A percentile compares a stretch with the other conserved stretches of the same genome.
phyloP scores from a whole-genome alignment of 148 eudicot species.

The Selenicereus undatus region DNA sequence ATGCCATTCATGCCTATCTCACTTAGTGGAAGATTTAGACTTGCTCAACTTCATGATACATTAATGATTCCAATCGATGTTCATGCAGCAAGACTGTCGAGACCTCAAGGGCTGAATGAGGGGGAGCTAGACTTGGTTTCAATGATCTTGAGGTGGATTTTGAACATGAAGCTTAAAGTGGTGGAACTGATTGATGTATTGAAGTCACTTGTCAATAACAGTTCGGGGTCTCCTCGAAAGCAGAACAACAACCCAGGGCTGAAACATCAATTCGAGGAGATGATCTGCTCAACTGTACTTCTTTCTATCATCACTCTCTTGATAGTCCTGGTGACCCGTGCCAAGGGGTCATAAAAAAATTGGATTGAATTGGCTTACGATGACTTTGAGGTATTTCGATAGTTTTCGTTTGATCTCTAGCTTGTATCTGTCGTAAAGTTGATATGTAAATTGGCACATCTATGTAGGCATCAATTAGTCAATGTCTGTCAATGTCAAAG shows the following conservation, averaged over 20 bases:
- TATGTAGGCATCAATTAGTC: too few species aligned
- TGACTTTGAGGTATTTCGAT: too few species aligned
- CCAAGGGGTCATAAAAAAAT: constrained; percentile 10
- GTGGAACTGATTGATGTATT: constrained; percentile 30
- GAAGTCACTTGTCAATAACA: constrained; percentile 12
- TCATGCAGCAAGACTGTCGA: constrained; percentile 31
- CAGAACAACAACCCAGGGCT: constrained; percentile 17
- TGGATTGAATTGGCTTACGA: too few species aligned
- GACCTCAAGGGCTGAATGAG: constrained; percentile 4
- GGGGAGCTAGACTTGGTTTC: constrained; percentile 28
- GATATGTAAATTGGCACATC: too few species aligned
- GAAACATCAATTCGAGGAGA: constrained; percentile 30
- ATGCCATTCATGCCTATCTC: not conserved
- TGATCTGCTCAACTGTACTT: constrained; percentile 39
- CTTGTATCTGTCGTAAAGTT: too few species aligned
- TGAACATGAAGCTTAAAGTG: constrained; percentile 32
- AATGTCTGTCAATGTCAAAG: too few species aligned
- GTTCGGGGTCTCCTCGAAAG: constrained; percentile 14
- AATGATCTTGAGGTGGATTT: constrained; percentile 38
- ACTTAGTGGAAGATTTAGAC: not conserved
- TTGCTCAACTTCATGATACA: not conserved
- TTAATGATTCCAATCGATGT: not conserved
- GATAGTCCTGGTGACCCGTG: constrained; percentile 48
- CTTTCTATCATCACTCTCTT: constrained; percentile 41
- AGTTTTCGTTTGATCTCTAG: too few species aligned